Evolutionary conservation across 2,329 filamentous ascomycete genomes (phyloP), one percentile per base, ranked within the genome.

Genomic region (Amylocarpus encephaloides): DNA sequence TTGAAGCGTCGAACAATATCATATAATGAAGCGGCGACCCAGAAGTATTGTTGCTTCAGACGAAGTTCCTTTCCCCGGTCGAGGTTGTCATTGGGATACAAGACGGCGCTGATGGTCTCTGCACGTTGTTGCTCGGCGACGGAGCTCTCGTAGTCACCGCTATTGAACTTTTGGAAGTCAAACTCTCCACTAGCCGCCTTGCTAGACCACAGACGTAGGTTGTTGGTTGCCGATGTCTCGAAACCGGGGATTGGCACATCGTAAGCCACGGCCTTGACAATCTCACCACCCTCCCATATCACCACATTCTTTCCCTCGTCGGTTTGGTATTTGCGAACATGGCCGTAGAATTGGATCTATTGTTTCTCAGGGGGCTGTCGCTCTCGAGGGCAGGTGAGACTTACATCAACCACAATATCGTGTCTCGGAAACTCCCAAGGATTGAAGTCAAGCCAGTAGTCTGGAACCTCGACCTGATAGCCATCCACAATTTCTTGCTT

Each of bases 131-230:
- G 90, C 61, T 98, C 93, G n/a, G 87, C 88, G 35, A 98, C 93
- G 11, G 93, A 94, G 72, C 88, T 67, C 72, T 98, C 93, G 67
- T 98, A 98, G 62, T 98, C 91, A 56, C 93, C 93, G 52, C 79
- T 93, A 73, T 98, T 98, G 82, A 98, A 98, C 69, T 97, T 97
- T 66, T 96, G 92, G 73, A 98, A 98, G 72, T 98, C 92, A 58
- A 98, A 98, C 70, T 98, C 93, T 58, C 93, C 93, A 61, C 88
- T 92, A 41, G 91, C 91, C 39, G 93, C 92, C 72, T 96, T 96
- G 76, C 90, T 96, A 40, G 90, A 95, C 93, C 93, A 98, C 35
- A 98, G 77, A 53, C 93, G 86, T 56, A 98, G 77, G 71, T 98
- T 98, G 76, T 98, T 98, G 61, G 91, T 96, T 10, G 91, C 92